These are phyloP conservation scores for Scutellaria barbata DNA, from an alignment of 257 asterid genomes.

Conservation along the genomic window DNA sequence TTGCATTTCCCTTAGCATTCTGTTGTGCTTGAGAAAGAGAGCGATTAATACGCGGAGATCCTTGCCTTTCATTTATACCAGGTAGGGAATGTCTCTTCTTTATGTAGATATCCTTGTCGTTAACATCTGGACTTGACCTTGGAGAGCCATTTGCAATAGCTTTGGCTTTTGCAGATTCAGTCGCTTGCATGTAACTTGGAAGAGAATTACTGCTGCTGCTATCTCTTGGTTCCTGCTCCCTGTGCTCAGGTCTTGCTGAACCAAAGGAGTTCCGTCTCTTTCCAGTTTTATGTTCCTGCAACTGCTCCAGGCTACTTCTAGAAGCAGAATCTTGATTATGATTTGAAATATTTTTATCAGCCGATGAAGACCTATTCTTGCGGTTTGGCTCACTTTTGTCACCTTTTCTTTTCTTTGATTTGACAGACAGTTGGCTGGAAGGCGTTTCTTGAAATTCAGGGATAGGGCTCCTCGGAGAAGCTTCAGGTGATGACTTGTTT, in stretches of 20 bases:
- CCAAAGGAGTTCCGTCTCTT: conserved; percentile 78
- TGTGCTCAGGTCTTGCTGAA: conserved; percentile 57
- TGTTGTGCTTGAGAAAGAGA: conserved; percentile 77
- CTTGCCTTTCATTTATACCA: conserved; percentile 75
- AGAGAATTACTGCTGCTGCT: conserved; percentile 70
- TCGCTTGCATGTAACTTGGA: conserved; percentile 99
- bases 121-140: conserved; percentile 91
- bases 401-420: conserved; percentile 60
- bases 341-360: conserved; percentile 53
- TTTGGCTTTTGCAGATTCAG: conserved; percentile 96
- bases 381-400: conserved; percentile 53
- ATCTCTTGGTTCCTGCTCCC: conserved; percentile 87
- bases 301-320: conserved; percentile 61
- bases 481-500: conserved; percentile 63
- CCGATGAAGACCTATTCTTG: conserved; percentile 55
- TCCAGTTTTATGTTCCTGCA: conserved; percentile 59
- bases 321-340: conserved; percentile 55
- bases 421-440: conserved; percentile 68
- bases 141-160: conserved; percentile 78
- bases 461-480: conserved; percentile 76
- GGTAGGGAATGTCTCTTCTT: conserved; percentile 90
- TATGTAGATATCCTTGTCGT: conserved; percentile 64
- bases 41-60: conserved; percentile 80
- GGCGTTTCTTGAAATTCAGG: conserved; percentile 85
- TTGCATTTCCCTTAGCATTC: conserved; percentile 67